Conservation (phyloP, 164 flowering plant species). For the Chimonanthus praecox region DNA sequence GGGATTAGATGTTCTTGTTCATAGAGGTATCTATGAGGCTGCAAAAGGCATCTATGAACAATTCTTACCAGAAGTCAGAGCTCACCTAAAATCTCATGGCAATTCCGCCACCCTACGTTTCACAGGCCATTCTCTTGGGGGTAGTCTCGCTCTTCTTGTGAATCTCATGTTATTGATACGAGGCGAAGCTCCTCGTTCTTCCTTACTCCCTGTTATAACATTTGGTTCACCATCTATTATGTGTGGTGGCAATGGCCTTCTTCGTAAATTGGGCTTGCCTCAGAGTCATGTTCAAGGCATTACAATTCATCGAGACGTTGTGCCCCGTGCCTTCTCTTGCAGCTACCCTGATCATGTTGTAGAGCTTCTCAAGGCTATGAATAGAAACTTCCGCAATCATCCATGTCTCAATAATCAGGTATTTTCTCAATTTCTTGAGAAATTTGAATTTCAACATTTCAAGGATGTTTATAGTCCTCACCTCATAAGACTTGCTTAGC, state of each 20-base stretch:
- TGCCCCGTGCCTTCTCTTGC: conserved; percentile 96
- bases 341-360: conserved; percentile 78
- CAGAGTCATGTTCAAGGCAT: conserved; percentile 67
- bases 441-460: background rate
- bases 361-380: conserved; percentile 78
- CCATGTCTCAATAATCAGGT: conserved; percentile 85
- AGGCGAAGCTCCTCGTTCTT: conserved; percentile 70
- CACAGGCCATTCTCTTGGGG: conserved; percentile 98
- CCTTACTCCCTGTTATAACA: conserved; percentile 83
- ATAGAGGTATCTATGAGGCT: conserved; percentile 96
- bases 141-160: conserved; percentile 77
- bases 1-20: conserved; percentile 87
- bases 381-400: conserved; percentile 74
- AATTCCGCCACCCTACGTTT: conserved; percentile 65
- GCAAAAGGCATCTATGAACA: conserved; percentile 94
- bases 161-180: conserved; percentile 86
- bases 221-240: conserved; percentile 87
- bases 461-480: background rate
- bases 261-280: conserved; percentile 66
- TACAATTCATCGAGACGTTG: conserved; percentile 91
- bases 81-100: conserved; percentile 59
- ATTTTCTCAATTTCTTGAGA: conserved; percentile 12
- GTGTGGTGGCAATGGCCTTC: conserved; percentile 87
- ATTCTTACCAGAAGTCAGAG: conserved; percentile 80
- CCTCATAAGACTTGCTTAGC: background rate